Evolutionary conservation across 768 basidiomycete species (phyloP).

Genomic region (Cyclocybe cylindracea): DNA sequence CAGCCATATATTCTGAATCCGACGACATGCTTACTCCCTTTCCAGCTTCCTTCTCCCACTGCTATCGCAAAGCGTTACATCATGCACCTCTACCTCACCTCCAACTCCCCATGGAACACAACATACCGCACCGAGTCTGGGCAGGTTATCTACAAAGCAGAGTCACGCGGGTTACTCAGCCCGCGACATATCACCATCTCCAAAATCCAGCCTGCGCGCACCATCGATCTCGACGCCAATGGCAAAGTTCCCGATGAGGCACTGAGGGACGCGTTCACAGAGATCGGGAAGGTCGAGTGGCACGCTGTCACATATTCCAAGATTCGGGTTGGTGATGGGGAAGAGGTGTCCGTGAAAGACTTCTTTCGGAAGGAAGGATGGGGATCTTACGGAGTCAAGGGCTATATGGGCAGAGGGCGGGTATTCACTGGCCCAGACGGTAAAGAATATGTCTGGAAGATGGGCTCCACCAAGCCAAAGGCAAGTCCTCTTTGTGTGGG

Average conservation of each 20-base stretch:
- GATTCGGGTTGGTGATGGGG: slow-evolving; percentile 5
- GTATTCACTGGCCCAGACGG: slow-evolving; percentile 33
- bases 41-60: not conserved
- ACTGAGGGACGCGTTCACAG: slow-evolving; percentile 1
- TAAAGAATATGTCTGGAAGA: slow-evolving; percentile 11
- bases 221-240: not conserved
- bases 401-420: slow-evolving; percentile 8
- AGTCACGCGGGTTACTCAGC: slow-evolving; percentile 7
- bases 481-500: not conserved
- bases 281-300: slow-evolving; percentile 16
- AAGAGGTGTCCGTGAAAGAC: not conserved
- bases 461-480: not conserved
- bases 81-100: slow-evolving; percentile 25
- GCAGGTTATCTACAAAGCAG: slow-evolving; percentile 20
- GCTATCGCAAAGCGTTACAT: not conserved
- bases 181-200: slow-evolving; percentile 11
- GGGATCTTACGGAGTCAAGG: not conserved
- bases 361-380: slow-evolving; percentile 19
- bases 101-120: slow-evolving; percentile 16
- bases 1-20: too few relatives aligned
- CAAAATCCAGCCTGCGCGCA: slow-evolving; percentile 5
- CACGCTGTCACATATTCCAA: slow-evolving; percentile 5
- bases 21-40: not conserved
- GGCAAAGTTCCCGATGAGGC: not conserved
- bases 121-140: slow-evolving; percentile 19